Percentiles rank a stretch among this genome's conserved stretches.
Evolutionary conservation across 2,329 filamentous ascomycete species (phyloP).

Genomic region (Pseudophaeomoniella oleicola): DNA sequence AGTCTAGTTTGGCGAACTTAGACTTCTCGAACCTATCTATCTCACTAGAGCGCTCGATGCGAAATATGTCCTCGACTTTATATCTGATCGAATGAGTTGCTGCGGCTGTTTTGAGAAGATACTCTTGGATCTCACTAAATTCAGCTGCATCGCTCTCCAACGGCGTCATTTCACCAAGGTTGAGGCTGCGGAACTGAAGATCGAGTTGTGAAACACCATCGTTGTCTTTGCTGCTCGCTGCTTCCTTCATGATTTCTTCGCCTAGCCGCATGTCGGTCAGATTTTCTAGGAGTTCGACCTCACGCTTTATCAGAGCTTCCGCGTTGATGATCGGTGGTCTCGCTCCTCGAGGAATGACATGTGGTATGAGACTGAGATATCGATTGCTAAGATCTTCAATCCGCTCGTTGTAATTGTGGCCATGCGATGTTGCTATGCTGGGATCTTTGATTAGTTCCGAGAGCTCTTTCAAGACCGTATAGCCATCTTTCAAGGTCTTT

Average conservation of each 20-base stretch:
- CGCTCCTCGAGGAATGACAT: conserved; percentile 55
- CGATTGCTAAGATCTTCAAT: conserved; percentile 56
- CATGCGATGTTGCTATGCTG: conserved; percentile 26
- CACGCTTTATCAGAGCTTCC: conserved; percentile 48
- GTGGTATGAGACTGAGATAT: conserved; percentile 73
- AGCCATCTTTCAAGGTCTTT: conserved; percentile 58
- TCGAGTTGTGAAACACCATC: conserved; percentile 51
- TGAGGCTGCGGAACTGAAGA: conserved; percentile 55
- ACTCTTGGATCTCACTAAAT: conserved; percentile 49
- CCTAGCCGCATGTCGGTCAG: conserved; percentile 77
- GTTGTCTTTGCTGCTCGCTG: conserved; percentile 31
- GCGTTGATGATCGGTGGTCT: conserved; percentile 38
- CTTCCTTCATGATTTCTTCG: conserved; percentile 59
- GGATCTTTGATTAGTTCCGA: conserved; percentile 48
- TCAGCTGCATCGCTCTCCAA: conserved; percentile 46
- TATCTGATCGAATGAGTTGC: conserved; percentile 44
- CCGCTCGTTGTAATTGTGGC: conserved; percentile 22
- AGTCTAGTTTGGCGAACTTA: conserved; percentile 32
- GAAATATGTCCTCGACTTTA: conserved; percentile 55
- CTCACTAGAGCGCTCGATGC: conserved; percentile 57
- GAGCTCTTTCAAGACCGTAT: conserved; percentile 62
- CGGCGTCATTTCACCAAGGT: conserved; percentile 62
- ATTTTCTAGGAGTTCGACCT: conserved; percentile 67
- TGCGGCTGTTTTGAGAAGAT: conserved; percentile 53
- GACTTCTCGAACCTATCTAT: conserved; percentile 50